These are phyloP conservation scores for Diplocarpon mali DNA, from an alignment of 2,329 filamentous ascomycete genomes.

Conservation along the genomic window DNA sequence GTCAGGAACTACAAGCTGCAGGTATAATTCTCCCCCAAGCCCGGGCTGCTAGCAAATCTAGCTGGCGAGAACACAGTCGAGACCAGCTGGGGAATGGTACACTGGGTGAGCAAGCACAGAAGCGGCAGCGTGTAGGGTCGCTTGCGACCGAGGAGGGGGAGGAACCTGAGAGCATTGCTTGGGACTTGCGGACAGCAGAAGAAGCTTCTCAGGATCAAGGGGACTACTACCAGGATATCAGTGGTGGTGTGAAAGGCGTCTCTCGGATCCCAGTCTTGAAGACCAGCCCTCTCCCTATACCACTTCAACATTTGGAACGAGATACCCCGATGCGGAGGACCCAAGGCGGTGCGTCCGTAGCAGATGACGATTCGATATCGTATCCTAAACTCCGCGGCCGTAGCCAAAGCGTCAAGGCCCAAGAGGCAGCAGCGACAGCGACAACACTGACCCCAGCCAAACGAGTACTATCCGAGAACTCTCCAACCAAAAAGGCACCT, in stretches of 20 bases:
- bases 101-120: constrained; percentile 31
- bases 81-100: constrained; percentile 23
- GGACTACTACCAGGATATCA: constrained; percentile 40
- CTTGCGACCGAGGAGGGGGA: constrained; percentile 31
- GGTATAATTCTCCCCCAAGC: constrained; percentile 52
- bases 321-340: constrained; percentile 57
- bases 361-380: constrained; percentile 47
- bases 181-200: constrained; percentile 67
- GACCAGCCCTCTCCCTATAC: constrained; percentile 65
- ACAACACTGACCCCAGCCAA: constrained; percentile 30
- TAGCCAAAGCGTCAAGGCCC: constrained; percentile 53
- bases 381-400: constrained; percentile 54
- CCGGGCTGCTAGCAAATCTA: constrained; percentile 40
- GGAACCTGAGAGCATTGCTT: constrained; percentile 36
- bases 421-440: constrained; percentile 28
- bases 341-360: constrained; percentile 39
- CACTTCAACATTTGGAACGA: constrained; percentile 60
- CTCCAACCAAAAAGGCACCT: constrained; percentile 40
- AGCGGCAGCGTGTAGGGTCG: constrained; percentile 28
- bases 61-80: constrained; percentile 30
- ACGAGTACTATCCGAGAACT: constrained; percentile 32
- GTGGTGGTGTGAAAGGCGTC: constrained; percentile 44
- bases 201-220: constrained; percentile 57
- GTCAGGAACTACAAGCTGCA: constrained; percentile 65
- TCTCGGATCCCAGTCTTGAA: constrained; percentile 85